Evolutionary conservation across 1,284 basidiomycete species (phyloP).

Genomic region (Trichosporon ovoides): DNA sequence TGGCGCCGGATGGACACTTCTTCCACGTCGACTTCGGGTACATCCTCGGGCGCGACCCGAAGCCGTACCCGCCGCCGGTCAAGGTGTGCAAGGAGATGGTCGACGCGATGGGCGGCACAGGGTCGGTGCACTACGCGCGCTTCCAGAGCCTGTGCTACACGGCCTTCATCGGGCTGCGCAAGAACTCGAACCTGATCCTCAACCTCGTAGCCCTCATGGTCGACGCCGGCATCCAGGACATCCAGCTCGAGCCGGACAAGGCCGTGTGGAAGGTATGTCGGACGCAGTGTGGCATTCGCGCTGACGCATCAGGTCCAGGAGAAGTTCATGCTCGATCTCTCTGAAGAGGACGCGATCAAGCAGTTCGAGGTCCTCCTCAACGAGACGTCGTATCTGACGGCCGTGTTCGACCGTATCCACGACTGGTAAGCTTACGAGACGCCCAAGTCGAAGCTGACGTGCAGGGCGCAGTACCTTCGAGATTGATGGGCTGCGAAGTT

Average conservation of each 20-base stretch:
- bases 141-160: conserved; percentile 97
- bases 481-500: conserved; percentile 25
- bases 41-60: conserved; percentile 94
- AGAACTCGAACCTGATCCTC: conserved; percentile 95
- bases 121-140: conserved; percentile 82
- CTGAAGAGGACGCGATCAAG: conserved; percentile 94
- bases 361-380: conserved; percentile 90
- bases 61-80: conserved; percentile 94
- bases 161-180: conserved; percentile 89
- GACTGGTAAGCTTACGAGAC: conserved; percentile 38
- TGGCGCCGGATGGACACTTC: conserved; percentile 86
- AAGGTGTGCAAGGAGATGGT: conserved; percentile 99
- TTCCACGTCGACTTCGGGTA: conserved; percentile 99
- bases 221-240: conserved; percentile 96
- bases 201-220: conserved; percentile 97
- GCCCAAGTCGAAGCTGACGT: not conserved
- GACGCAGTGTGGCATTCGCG: conserved; percentile 51
- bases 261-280: conserved; percentile 54
- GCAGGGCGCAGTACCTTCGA: conserved; percentile 44
- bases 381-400: conserved; percentile 90
- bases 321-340: conserved; percentile 89
- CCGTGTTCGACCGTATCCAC: conserved; percentile 87
- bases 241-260: conserved; percentile 67
- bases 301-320: conserved; percentile 69
- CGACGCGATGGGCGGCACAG: conserved; percentile 96